Evolutionary conservation across 2,329 filamentous ascomycete species (phyloP), one percentile per base, ranked within the genome.

Genomic region (Fusarium succisae): DNA sequence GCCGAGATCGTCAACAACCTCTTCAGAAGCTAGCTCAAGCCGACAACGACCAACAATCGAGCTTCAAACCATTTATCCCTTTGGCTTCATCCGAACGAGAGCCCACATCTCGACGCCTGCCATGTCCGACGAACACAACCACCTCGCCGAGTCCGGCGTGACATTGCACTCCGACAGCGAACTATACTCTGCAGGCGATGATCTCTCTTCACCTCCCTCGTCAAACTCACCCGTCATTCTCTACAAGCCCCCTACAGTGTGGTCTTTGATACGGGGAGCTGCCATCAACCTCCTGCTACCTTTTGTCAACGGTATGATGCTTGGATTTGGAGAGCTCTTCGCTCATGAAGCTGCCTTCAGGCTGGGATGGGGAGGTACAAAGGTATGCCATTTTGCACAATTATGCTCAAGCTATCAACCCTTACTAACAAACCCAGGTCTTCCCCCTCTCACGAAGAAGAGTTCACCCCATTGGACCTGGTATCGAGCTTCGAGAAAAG

Each of bases 231-330:
- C 92, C 14, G 83, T 98, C 78, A 92, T 97, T 54, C 89, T 98
- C 53, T 99, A 98, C 88, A 91, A 91, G 74, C 94, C 95, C 8
- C 95, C 96, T 6, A 97, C 95, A 0, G 79, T 97, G 50, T 98
- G 94, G 94, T 91, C 93, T 15, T 83, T 99, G 72, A 76, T 98
- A 62, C 91, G 96, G 63, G 94, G 96, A 43, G 94, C 95, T 22
- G 95, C 95, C 11, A 99, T 99, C 84, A 99, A 99, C 82, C 86
- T 99, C n/a, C 79, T 99, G 3, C 85, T 99, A 26, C 96, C 96
- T 0, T 99, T 99, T 79, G 91, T 99, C 80, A 99, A 99, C 84
- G 96, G 96, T 53, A 90, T 99, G 87, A 99, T 99, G 96, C 85
- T 99, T 79, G 96, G 96, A 5, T 98, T 99, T 80, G 96, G 96